Evolutionary conservation across 306 rosid species (phyloP), one percentile per base, ranked within the genome.

Genomic region (Cotoneaster glaucophyllus): DNA sequence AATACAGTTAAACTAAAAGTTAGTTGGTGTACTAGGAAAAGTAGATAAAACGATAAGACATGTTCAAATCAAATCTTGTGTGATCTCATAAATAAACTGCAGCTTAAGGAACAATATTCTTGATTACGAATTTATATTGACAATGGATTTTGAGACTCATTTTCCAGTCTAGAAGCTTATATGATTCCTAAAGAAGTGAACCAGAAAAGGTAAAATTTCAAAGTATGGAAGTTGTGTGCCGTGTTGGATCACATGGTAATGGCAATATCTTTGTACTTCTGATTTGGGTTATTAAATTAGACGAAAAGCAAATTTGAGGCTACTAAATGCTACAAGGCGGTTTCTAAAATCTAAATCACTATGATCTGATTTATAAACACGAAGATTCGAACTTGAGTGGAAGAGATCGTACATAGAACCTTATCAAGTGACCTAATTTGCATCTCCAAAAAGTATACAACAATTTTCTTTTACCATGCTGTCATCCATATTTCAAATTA

Each of bases 231-330:
- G 65, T 48, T 66, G 61, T 34, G 44, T 19, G 32, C n/a, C 22
- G 31, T 22, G 71, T 39, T 21, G n/a, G 76, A 77, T 69, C 62
- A 62, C 79, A 69, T 78, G 77, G 6, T 22, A 73, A 57, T 57
- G 14, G 24, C 10, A 64, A 48, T 78, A 69, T 43, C 15, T 62
- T 73, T 82, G 26, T 53, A 25, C 57, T 52, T 63, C 8, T 63
- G 21, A 45, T 45, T 44, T 61, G 59, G 75, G 48, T 19, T 43
- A 21, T 12, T 22, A 74, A 44, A 44, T 73, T 44, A 44, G 15
- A 66, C 44, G 44, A 59, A 28, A 34, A 43, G 28, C n/a, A 63
- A 62, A 28, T 62, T 70, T n/a, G 53, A 56, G 21, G 73, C 24
- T 25, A 41, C n/a, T 61, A 56, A 67, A 45, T 57, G 74, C 44